Percentiles rank a stretch among this genome's conserved stretches.
Evolutionary conservation across 2,329 filamentous ascomycete genomes (phyloP).

Genomic region (Aspergillus bombycis): DNA sequence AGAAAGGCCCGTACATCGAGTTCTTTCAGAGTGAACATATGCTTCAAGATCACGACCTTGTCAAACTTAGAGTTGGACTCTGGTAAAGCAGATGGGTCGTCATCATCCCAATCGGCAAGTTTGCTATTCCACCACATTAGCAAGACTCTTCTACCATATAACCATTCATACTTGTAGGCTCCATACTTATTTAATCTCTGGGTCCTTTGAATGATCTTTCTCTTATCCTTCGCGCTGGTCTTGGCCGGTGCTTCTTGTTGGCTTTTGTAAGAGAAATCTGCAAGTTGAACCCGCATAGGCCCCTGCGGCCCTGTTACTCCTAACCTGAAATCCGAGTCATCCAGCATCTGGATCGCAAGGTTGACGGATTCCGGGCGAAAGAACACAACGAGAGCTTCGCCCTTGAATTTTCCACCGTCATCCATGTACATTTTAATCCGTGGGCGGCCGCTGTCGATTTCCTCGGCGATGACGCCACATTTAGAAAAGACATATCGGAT

Average conservation of each 20-base stretch:
- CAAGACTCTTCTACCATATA: background rate
- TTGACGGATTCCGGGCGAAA: conserved; percentile 93
- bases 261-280: conserved; percentile 91
- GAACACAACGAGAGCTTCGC: conserved; percentile 89
- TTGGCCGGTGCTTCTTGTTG: conserved; percentile 66
- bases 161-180: background rate
- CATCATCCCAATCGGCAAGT: conserved; percentile 93
- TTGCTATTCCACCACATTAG: conserved; percentile 59
- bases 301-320: conserved; percentile 56
- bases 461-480: conserved; percentile 89
- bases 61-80: conserved; percentile 65
- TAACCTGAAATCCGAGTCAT: conserved; percentile 70
- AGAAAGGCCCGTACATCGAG: conserved; percentile 57
- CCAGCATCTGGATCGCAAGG: conserved; percentile 59
- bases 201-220: conserved; percentile 88
- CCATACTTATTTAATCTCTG: conserved; percentile 75
- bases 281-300: conserved; percentile 78
- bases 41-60: conserved; percentile 82
- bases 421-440: conserved; percentile 93
- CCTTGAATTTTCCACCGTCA: conserved; percentile 82
- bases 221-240: conserved; percentile 69
- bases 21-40: conserved; percentile 90
- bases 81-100: conserved; percentile 67
- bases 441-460: conserved; percentile 83
- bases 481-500: conserved; percentile 83